A percentile compares a stretch with the other conserved stretches of the same genome.
Evolutionary conservation across 2,329 filamentous ascomycete species (phyloP).

Genomic region (Fusarium proliferatum): DNA sequence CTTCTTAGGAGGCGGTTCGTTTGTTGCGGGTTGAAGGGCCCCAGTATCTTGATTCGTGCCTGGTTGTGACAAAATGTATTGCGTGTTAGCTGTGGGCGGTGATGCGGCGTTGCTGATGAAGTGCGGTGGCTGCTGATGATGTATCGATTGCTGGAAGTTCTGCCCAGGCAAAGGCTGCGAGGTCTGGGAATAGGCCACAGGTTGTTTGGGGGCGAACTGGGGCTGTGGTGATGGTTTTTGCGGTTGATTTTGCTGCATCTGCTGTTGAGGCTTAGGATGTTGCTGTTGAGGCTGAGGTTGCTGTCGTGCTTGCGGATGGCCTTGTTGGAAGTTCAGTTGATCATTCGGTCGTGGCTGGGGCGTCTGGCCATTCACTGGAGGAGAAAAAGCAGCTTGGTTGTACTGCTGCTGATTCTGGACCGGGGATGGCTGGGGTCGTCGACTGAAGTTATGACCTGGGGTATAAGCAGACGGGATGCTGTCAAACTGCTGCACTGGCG

Average conservation of each 20-base stretch:
- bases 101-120: slow-evolving; percentile 35
- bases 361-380: slow-evolving; percentile 44
- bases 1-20: slow-evolving; percentile 52
- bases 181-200: slow-evolving; percentile 32
- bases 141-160: slow-evolving; percentile 40
- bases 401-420: slow-evolving; percentile 46
- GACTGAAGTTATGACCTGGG: slow-evolving; percentile 43
- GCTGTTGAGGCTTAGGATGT: slow-evolving; percentile 25
- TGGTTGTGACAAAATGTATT: slow-evolving; percentile 41
- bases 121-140: slow-evolving; percentile 38
- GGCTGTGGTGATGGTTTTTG: slow-evolving; percentile 39
- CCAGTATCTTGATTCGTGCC: slow-evolving; percentile 37
- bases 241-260: slow-evolving; percentile 16
- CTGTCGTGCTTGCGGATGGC: slow-evolving; percentile 38
- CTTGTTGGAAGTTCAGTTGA: slow-evolving; percentile 39
- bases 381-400: slow-evolving; percentile 38
- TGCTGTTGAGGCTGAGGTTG: slow-evolving; percentile 36
- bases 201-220: slow-evolving; percentile 39
- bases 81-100: slow-evolving; percentile 33
- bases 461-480: slow-evolving; percentile 43
- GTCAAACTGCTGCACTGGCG: slow-evolving; percentile 50
- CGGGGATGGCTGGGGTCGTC: slow-evolving; percentile 47
- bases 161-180: slow-evolving; percentile 25
- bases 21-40: slow-evolving; percentile 30
- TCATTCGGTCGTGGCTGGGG: slow-evolving; percentile 41